Conservation (phyloP, 257 asterid species). For the Oldenlandia corymbosa region DNA sequence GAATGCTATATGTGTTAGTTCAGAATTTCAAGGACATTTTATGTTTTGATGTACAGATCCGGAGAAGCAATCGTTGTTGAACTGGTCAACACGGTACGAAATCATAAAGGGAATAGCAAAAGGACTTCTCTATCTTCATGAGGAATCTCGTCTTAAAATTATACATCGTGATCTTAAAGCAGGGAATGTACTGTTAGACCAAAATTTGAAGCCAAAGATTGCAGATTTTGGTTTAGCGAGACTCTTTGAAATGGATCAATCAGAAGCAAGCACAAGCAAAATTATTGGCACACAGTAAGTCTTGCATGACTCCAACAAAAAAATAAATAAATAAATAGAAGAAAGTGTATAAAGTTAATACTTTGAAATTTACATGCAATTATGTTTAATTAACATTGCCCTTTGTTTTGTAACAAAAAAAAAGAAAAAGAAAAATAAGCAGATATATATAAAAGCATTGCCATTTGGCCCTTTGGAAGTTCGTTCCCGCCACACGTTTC, state of each 20-base stretch:
- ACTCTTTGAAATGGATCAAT: slow-evolving; percentile 15
- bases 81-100: slow-evolving; percentile 17
- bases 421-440: too few species aligned
- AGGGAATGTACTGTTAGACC: slow-evolving; percentile 22
- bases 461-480: too few species aligned
- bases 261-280: slow-evolving; percentile 11
- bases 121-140: slow-evolving; percentile 28
- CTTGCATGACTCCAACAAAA: too few species aligned
- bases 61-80: slow-evolving; percentile 4
- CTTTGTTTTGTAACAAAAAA: too few species aligned
- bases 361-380: too few species aligned
- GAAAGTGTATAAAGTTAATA: too few species aligned
- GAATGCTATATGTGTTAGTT: too few species aligned
- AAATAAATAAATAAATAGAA: background rate
- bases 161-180: slow-evolving; percentile 28
- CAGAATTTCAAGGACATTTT: too few species aligned
- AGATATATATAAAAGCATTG: too few species aligned
- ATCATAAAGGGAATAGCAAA: slow-evolving; percentile 21
- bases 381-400: too few species aligned
- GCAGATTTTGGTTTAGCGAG: slow-evolving; percentile 26
- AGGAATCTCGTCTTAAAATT: slow-evolving; percentile 19
- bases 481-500: too few species aligned
- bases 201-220: slow-evolving; percentile 27
- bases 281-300: slow-evolving; percentile 25
- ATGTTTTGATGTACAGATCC: background rate